Evolutionary conservation across 129 eudicot genomes (phyloP), one percentile per base, ranked within the genome.

Genomic region (Ambrosia trifida): DNA sequence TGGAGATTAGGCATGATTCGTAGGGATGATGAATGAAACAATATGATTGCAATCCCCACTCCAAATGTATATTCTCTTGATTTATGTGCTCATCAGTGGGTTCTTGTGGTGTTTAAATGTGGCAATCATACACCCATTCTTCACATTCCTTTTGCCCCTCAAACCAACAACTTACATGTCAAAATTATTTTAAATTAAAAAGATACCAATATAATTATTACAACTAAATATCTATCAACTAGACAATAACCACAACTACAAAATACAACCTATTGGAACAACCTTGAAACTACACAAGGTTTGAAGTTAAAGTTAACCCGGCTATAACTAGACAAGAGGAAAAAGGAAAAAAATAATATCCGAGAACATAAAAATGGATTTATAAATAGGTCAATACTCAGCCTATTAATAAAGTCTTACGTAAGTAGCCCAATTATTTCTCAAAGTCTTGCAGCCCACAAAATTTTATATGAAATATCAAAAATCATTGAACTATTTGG

Each of bases 21-120:
- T 28, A 47, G 49, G 73, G 78, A 66, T 75, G 79, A 75, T 75
- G 66, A 54, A 36, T 16, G 41, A 69, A 62, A 69, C 76, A 75
- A 38, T 69, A 77, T 77, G 76, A 77, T 77, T 77, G 76, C 81
- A 61, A n/a, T 69, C 61, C 76, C 73, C 81, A 76, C 81, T 69
- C 70, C 56, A 61, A 17, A 66, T 56, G 12, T 56, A 76, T n/a
- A 69, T 69, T 60, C 65, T 77, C 81, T 77, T 60, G 71, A 46
- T 77, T 77, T 60, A 31, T 69, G 81, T 69, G 71, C 81, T 69
- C 44, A 59, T 77, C 18, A 33, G 18, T 47, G 50, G 58, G 57
- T 61, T 19, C 62, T 65, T 77, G 65, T 77, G 71, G 71, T 69
- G 52, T 30, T 77, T 46, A 69, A 69, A 24, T 49, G 65, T 59